Evolutionary conservation across 805 yeast species (phyloP).

Genomic region (Wickerhamomyces chaumierensis): DNA sequence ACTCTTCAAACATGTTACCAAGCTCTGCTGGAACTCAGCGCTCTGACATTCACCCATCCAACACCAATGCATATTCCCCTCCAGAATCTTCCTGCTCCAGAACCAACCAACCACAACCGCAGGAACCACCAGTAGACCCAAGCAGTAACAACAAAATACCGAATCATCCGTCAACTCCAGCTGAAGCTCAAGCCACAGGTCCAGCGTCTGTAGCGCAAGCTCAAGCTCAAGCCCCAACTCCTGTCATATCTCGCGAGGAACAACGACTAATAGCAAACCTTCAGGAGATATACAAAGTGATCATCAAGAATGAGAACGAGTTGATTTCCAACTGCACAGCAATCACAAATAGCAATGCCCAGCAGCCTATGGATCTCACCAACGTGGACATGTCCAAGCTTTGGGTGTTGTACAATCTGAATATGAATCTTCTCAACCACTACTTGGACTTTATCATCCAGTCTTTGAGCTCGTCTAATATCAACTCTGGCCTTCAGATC

Average conservation of each 20-base stretch:
- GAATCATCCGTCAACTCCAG: too few relatives aligned
- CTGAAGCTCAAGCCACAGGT: too few relatives aligned
- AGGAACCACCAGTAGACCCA: slow-evolving; percentile 1
- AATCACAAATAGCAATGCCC: slow-evolving; percentile 23
- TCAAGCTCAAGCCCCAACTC: too few relatives aligned
- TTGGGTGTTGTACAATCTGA: slow-evolving; percentile 63
- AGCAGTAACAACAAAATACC: too few relatives aligned
- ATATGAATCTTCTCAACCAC: slow-evolving; percentile 53
- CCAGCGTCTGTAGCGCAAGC: too few relatives aligned
- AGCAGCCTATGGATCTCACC: slow-evolving; percentile 27
- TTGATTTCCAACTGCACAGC: slow-evolving; percentile 62
- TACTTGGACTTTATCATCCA: slow-evolving; percentile 64
- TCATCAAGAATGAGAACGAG: slow-evolving; percentile 54
- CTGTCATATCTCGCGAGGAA: slow-evolving; percentile 37
- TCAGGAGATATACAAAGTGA: slow-evolving; percentile 64
- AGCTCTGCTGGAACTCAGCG: background rate
- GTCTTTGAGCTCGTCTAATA: slow-evolving; percentile 58
- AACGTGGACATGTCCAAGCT: slow-evolving; percentile 47
- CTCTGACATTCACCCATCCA: too few relatives aligned
- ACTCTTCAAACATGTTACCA: background rate
- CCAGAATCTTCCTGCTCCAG: slow-evolving; percentile 7
- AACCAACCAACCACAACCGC: slow-evolving; percentile 7
- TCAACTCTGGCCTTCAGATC: slow-evolving; percentile 55
- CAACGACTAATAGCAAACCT: slow-evolving; percentile 57
- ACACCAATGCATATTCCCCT: background rate